Conservation (phyloP, 2,329 filamentous ascomycete genomes). For the Whalleya microplaca region DNA sequence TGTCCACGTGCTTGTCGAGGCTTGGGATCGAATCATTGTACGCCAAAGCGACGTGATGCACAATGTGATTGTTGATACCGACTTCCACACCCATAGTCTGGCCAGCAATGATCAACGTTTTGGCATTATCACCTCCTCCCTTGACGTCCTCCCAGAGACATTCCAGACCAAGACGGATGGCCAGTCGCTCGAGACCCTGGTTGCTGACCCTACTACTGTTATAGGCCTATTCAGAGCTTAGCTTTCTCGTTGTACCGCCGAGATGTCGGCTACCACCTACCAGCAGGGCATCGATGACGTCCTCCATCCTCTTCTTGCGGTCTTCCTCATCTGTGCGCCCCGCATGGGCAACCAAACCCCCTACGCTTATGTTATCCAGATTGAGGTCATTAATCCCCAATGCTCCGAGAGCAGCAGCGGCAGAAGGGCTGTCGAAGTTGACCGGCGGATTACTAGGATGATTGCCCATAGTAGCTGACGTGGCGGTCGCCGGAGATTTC, state of each 20-base stretch:
- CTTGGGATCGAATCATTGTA: conserved; percentile 64
- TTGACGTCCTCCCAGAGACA: conserved; percentile 61
- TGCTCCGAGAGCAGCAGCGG: conserved; percentile 63
- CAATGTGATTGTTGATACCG: conserved; percentile 62
- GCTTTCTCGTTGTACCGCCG: conserved; percentile 38
- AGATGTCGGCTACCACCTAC: conserved; percentile 43
- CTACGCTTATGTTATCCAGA: conserved; percentile 55
- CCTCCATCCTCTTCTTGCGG: conserved; percentile 56
- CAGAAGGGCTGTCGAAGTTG: conserved; percentile 67
- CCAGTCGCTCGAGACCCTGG: conserved; percentile 73
- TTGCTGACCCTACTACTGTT: conserved; percentile 71
- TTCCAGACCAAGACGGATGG: conserved; percentile 68
- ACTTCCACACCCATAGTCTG: conserved; percentile 65
- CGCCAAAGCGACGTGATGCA: conserved; percentile 64
- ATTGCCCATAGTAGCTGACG: conserved; percentile 51
- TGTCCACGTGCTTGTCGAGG: conserved; percentile 62
- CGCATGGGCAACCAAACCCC: conserved; percentile 47
- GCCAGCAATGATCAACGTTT: conserved; percentile 65
- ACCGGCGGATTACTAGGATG: conserved; percentile 51
- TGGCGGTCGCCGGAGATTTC: conserved; percentile 59
- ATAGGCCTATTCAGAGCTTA: conserved; percentile 32
- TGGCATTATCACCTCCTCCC: conserved; percentile 52
- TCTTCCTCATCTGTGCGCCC: conserved; percentile 56
- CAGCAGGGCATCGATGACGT: conserved; percentile 53
- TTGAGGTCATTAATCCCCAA: conserved; percentile 59